A percentile compares a stretch with the other conserved stretches of the same genome.
phyloP scores from a whole-genome alignment of 352 stramenopile genomes.

The Plasmopara halstedii region DNA sequence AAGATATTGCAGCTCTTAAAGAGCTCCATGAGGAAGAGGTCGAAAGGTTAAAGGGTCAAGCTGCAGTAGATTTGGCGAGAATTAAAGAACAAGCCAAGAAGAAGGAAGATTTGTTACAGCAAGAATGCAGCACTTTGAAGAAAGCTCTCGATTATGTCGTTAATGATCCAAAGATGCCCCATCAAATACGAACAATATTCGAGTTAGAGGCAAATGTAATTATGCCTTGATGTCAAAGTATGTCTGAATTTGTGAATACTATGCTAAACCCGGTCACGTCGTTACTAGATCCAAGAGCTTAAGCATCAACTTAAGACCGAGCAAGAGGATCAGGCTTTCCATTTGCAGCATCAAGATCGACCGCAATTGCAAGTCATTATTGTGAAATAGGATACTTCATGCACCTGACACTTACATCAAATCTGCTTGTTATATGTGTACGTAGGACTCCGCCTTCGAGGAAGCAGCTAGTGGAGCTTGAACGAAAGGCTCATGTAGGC shows the following conservation, averaged over 20 bases:
- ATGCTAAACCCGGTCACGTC: not conserved
- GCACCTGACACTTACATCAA: not conserved
- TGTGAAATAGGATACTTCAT: not conserved
- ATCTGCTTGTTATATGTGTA: not conserved
- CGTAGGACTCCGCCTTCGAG: constrained; percentile 17
- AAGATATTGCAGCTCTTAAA: constrained; percentile 6
- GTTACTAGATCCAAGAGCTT: constrained; percentile 8
- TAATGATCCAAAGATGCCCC: constrained; percentile 3
- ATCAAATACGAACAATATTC: constrained; percentile 8
- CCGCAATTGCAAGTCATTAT: constrained; percentile 8
- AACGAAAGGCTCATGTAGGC: not conserved
- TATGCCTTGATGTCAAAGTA: not conserved
- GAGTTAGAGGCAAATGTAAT: constrained; percentile 15
- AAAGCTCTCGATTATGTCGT: constrained; percentile 7
- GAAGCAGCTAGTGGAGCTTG: constrained; percentile 4
- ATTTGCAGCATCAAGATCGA: not conserved
- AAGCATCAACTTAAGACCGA: not conserved
- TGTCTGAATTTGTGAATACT: not conserved
- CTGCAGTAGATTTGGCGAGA: constrained; percentile 2
- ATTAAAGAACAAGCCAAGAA: constrained; percentile 3
- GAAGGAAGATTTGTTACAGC: constrained; percentile 1
- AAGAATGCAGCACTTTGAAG: constrained; percentile 9
- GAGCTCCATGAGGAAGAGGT: constrained; percentile 4
- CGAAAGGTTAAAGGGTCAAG: constrained; percentile 6
- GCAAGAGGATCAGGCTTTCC: constrained; percentile 2